Base-by-base conservation (phyloP, 345 rosid genomes). In the Arabis alpina region DNA sequence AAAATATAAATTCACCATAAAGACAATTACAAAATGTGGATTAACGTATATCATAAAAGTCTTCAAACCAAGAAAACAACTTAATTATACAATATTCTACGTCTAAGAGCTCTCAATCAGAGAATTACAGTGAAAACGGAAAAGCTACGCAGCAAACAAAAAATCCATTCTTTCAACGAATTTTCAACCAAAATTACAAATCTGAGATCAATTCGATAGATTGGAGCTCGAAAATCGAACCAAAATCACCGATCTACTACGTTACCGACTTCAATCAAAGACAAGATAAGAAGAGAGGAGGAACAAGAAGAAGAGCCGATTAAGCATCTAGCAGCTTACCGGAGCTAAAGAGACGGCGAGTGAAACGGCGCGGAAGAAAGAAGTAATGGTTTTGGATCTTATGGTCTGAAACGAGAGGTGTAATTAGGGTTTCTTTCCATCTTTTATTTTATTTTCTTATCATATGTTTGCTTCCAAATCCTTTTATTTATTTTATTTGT, bases 371-470 rank as follows among this genome's bases (percentile, higher is more conserved):
- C 47, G 37, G 53, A 42, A 70, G 32, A 54, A 51, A 52, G 37
- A 61, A 0, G 23, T 19, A 19, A 19, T 19, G 40, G 24, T 70
- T 48, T 70, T 41, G 45, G 53, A 50, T 42, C 68, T 70, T 70
- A 70, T 70, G 75, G 60, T 70, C 39, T 14, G n/a, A 15, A 68
- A 36, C 25, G 39, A 55, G 50, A 30, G 42, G 32, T 27, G 59
- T 51, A 61, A 51, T 57, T 73, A 73, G 71, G 77, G 66, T n/a
- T 73, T 61, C 56, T 6, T 72, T 48, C 49, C 36, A 36, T 63
- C 10, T 45, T 45, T 61, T 3, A 51, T 53, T 24, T 11, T n/a
- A n/a, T n/a, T 51, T 47, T 44, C 14, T 19, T 72, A 54, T 54
- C 34, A 6, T 55, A 15, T 41, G 8, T 56, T 50, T 64, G 34